Evolutionary conservation across 2,329 filamentous ascomycete genomes (phyloP).

Genomic region (Fusarium scirpi): DNA sequence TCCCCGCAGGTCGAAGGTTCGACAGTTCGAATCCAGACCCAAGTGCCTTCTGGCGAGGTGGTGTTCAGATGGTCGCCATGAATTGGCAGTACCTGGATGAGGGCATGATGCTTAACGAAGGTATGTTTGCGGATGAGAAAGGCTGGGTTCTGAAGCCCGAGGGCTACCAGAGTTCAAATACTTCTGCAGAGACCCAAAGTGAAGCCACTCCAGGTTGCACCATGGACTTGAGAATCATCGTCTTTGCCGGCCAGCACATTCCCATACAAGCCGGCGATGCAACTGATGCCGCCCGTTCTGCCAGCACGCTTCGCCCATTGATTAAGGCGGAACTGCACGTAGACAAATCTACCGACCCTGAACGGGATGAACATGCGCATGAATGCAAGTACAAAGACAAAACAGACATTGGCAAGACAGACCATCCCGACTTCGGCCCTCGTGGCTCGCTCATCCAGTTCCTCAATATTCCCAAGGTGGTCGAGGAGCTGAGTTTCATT

Average conservation of each 20-base stretch:
- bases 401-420: constrained; percentile 66
- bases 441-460: constrained; percentile 69
- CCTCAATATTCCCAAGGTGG: constrained; percentile 66
- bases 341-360: constrained; percentile 65
- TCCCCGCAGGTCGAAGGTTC: constrained; percentile 82
- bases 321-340: constrained; percentile 86
- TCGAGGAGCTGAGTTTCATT: constrained; percentile 78
- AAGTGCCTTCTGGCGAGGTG: constrained; percentile 88
- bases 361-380: constrained; percentile 48
- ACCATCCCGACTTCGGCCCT: constrained; percentile 72
- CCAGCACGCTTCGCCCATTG: constrained; percentile 69
- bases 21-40: constrained; percentile 96
- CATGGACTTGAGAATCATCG: constrained; percentile 76
- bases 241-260: constrained; percentile 82
- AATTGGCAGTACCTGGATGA: constrained; percentile 98
- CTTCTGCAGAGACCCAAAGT: constrained; percentile 55
- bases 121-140: constrained; percentile 89
- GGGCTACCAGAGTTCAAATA: constrained; percentile 71
- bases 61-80: constrained; percentile 96
- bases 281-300: constrained; percentile 48
- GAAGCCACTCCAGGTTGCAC: constrained; percentile 62
- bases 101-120: constrained; percentile 95
- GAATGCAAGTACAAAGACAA: constrained; percentile 71
- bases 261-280: constrained; percentile 50
- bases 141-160: constrained; percentile 90